A percentile compares a stretch with the other conserved stretches of the same genome.
Conservation (phyloP, 495 filamentous ascomycete species). For the Tuber melanosporum region DNA sequence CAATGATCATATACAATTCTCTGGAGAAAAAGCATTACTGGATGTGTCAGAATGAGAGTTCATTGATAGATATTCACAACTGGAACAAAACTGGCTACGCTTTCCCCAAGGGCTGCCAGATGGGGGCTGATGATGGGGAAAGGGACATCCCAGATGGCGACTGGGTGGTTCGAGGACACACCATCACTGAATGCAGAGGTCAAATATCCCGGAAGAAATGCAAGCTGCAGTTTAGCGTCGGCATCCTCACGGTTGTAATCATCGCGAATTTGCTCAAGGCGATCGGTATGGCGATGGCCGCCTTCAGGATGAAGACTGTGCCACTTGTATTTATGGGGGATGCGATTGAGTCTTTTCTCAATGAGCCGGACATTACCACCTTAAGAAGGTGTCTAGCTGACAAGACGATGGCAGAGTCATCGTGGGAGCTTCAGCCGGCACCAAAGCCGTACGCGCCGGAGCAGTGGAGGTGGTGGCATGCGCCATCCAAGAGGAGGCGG, state of each 20-base stretch:
- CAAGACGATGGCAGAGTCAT: conserved; percentile 13
- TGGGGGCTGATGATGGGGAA: conserved; percentile 20
- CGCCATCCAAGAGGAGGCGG: conserved; percentile 2
- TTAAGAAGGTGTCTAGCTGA: conserved; percentile 38
- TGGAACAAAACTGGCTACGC: conserved; percentile 13
- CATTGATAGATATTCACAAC: not conserved
- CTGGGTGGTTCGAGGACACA: conserved; percentile 25
- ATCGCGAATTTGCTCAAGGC: conserved; percentile 45
- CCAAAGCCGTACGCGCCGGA: not conserved
- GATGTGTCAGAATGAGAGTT: conserved; percentile 29
- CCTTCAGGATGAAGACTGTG: conserved; percentile 10
- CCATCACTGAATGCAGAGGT: conserved; percentile 46
- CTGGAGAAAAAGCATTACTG: conserved; percentile 13
- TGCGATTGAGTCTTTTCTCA: conserved; percentile 49
- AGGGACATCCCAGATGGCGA: conserved; percentile 16
- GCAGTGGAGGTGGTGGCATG: conserved; percentile 8
- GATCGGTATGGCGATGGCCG: conserved; percentile 41
- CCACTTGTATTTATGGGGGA: conserved; percentile 51
- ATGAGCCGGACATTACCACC: conserved; percentile 44
- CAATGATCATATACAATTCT: not conserved
- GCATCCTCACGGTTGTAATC: conserved; percentile 46
- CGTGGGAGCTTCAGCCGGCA: not conserved
- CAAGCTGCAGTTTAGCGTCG: conserved; percentile 46
- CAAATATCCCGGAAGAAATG: conserved; percentile 42
- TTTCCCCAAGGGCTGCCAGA: conserved; percentile 16